Percentiles rank a stretch among this genome's conserved stretches.
These are phyloP conservation scores for Curvularia lunata DNA, from an alignment of 2,329 filamentous ascomycete species.

Conservation along the genomic window DNA sequence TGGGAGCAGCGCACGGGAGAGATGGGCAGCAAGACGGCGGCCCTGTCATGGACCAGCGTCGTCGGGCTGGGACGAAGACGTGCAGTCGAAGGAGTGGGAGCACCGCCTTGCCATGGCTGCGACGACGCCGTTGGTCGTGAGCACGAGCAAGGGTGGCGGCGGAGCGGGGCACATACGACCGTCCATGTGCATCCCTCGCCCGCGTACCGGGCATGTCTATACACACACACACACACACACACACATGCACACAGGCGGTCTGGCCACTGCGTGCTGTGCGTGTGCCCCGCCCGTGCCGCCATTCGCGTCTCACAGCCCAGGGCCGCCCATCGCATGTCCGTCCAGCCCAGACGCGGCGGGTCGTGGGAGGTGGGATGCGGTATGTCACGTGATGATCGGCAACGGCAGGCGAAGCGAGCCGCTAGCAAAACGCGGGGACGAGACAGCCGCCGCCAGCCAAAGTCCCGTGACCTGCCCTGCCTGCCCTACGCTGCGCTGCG, in stretches of 20 bases:
- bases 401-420: slow-evolving; percentile 18
- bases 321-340: no score
- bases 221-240: no score
- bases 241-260: not conserved
- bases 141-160: slow-evolving; percentile 20
- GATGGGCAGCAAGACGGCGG: slow-evolving; percentile 18
- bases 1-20: slow-evolving; percentile 8
- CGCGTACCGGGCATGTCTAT: not conserved
- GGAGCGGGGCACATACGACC: slow-evolving; percentile 7
- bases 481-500: slow-evolving; percentile 17
- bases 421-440: slow-evolving; percentile 15
- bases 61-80: slow-evolving; percentile 31
- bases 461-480: slow-evolving; percentile 28
- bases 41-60: slow-evolving; percentile 28
- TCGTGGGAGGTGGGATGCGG: no score
- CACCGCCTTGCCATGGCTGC: slow-evolving; percentile 27
- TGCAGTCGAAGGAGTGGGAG: slow-evolving; percentile 14
- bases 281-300: no score
- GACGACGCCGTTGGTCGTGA: slow-evolving; percentile 22
- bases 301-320: no score
- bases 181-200: not conserved
- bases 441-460: slow-evolving; percentile 5
- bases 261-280: not conserved
- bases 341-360: no score
- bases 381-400: slow-evolving; percentile 6